phyloP scores from a whole-genome alignment of 495 filamentous ascomycete genomes.

The Aspergillus incahuasiensis region DNA sequence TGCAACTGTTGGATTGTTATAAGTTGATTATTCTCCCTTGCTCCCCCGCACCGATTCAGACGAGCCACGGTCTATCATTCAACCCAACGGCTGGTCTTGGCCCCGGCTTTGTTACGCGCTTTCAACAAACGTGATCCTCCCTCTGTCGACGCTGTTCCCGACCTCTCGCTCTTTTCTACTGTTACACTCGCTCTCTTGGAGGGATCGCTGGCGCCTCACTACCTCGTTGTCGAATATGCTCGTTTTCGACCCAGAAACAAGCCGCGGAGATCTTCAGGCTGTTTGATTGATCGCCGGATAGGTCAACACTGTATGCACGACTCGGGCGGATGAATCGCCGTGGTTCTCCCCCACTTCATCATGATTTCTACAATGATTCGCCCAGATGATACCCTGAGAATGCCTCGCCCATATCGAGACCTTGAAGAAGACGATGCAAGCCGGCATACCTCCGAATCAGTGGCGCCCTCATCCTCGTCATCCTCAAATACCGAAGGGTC shows the following conservation, averaged over 20 bases:
- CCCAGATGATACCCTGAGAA: slow-evolving; percentile 38
- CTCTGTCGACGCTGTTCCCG: background rate
- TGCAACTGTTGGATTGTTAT: slow-evolving; percentile 2
- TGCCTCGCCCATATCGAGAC: slow-evolving; percentile 31
- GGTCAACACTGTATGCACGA: slow-evolving; percentile 3
- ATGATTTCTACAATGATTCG: slow-evolving; percentile 40
- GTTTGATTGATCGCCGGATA: slow-evolving; percentile 16
- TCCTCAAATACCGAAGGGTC: slow-evolving; percentile 27
- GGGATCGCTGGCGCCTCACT: background rate
- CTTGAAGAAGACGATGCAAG: slow-evolving; percentile 30
- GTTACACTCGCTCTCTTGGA: background rate
- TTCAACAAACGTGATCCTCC: slow-evolving; percentile 3
- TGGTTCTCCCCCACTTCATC: background rate
- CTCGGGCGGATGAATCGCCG: background rate
- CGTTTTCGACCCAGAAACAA: slow-evolving; percentile 8
- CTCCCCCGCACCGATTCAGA: slow-evolving; percentile 6
- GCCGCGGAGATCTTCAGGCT: slow-evolving; percentile 12
- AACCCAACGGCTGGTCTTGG: slow-evolving; percentile 15
- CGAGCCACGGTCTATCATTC: slow-evolving; percentile 10
- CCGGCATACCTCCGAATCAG: slow-evolving; percentile 23
- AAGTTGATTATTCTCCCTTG: slow-evolving; percentile 4
- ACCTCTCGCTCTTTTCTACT: background rate
- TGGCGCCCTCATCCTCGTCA: slow-evolving; percentile 20
- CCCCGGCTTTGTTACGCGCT: slow-evolving; percentile 14
- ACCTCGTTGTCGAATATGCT: slow-evolving; percentile 23